phyloP scores from a whole-genome alignment of 2,329 filamentous ascomycete genomes.

The Microdochium nivale region DNA sequence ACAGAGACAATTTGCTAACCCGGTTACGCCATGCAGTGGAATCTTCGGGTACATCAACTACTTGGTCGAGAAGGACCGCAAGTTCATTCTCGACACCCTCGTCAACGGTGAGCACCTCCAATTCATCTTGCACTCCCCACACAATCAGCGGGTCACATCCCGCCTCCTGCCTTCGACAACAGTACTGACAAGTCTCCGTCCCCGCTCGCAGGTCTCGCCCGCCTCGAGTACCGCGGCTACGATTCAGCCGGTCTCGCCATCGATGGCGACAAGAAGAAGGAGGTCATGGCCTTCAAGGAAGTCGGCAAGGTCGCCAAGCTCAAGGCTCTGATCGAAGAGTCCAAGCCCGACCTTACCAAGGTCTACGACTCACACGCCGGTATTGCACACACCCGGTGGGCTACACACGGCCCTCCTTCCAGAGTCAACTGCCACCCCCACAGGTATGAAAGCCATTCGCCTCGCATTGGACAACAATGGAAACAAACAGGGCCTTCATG shows the following conservation, averaged over 20 bases:
- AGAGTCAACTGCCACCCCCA: slow-evolving; percentile 97
- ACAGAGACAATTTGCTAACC: not conserved
- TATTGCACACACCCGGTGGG: slow-evolving; percentile 98
- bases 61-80: slow-evolving; percentile 96
- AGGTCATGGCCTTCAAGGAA: slow-evolving; percentile 96
- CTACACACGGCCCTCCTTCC: slow-evolving; percentile 91
- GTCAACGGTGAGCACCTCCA: slow-evolving; percentile 67
- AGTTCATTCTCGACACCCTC: slow-evolving; percentile 90
- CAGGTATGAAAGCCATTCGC: slow-evolving; percentile 59
- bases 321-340: slow-evolving; percentile 81
- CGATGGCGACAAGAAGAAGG: slow-evolving; percentile 98
- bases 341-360: slow-evolving; percentile 79
- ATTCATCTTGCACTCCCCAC: not conserved
- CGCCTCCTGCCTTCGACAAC: not conserved
- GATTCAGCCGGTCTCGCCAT: slow-evolving; percentile 94
- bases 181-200: slow-evolving; percentile 6
- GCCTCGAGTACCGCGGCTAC: slow-evolving; percentile 97
- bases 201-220: slow-evolving; percentile 61
- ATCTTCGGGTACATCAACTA: slow-evolving; percentile 99
- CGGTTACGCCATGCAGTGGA: slow-evolving; percentile 45
- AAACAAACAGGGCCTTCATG: slow-evolving; percentile 10
- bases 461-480: not conserved
- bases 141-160: not conserved
- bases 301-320: slow-evolving; percentile 98
- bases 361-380: slow-evolving; percentile 96